phyloP scores from a whole-genome alignment of 257 asterid genomes.

The Scutellaria barbata region DNA sequence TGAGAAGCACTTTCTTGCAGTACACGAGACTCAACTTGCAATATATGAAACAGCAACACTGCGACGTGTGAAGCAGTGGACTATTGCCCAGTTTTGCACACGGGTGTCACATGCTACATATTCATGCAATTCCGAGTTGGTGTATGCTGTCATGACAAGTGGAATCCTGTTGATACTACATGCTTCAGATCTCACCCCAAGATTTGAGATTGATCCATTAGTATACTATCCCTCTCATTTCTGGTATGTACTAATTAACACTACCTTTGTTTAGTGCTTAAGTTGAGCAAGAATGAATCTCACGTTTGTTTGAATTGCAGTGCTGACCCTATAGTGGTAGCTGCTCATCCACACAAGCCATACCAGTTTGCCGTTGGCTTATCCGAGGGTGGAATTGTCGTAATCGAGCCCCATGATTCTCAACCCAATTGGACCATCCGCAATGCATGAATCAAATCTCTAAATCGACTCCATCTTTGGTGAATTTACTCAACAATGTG shows the following conservation, averaged over 20 bases:
- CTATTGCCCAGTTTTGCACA: constrained; percentile 63
- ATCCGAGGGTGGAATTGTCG: constrained; percentile 58
- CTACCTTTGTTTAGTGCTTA: no score
- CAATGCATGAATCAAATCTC: neutral
- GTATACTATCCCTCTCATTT: constrained; percentile 56
- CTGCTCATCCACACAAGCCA: constrained; percentile 71
- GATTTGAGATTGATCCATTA: constrained; percentile 70
- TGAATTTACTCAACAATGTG: no score
- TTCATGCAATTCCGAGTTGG: constrained; percentile 58
- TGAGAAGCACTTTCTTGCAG: constrained; percentile 62
- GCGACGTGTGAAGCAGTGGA: constrained; percentile 76
- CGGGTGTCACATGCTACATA: constrained; percentile 65
- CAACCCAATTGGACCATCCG: constrained; percentile 49
- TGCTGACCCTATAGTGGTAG: constrained; percentile 58
- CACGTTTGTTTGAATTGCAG: constrained; percentile 22
- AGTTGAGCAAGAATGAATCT: no score
- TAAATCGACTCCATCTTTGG: no score
- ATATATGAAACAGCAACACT: constrained; percentile 63
- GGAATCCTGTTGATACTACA: constrained; percentile 64
- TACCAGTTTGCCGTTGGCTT: constrained; percentile 74
- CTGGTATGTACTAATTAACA: constrained; percentile 39
- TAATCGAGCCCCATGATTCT: constrained; percentile 57
- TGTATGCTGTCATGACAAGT: constrained; percentile 65
- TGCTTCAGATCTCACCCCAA: constrained; percentile 61
- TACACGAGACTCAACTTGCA: constrained; percentile 82